These are phyloP conservation scores for Calycina marina DNA, from an alignment of 2,329 filamentous ascomycete genomes.

Conservation along the genomic window DNA sequence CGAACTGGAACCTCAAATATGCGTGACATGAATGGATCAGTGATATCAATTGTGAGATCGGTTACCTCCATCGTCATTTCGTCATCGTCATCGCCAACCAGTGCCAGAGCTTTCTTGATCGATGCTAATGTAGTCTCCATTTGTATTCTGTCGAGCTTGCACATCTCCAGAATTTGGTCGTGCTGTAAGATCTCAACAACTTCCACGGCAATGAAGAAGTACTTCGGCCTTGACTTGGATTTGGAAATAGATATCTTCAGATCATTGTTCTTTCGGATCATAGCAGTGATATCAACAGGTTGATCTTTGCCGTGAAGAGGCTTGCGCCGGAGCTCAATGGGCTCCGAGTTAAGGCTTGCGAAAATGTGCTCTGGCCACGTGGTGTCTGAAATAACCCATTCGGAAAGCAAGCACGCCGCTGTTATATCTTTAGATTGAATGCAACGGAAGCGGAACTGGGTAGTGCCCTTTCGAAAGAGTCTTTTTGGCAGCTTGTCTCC, in stretches of 20 bases:
- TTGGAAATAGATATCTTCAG: constrained; percentile 14
- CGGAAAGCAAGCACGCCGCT: constrained; percentile 23
- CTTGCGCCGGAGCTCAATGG: constrained; percentile 48
- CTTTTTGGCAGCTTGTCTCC: constrained; percentile 20
- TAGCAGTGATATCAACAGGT: constrained; percentile 56
- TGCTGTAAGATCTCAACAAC: constrained; percentile 41
- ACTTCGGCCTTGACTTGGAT: constrained; percentile 21
- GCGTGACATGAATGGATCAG: constrained; percentile 49
- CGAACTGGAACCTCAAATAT: constrained; percentile 62
- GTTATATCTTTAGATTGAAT: constrained; percentile 25
- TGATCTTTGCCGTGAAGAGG: constrained; percentile 61
- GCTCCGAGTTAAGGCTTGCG: constrained; percentile 48
- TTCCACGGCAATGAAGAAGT: constrained; percentile 55
- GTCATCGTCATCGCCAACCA: constrained; percentile 28
- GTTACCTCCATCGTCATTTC: constrained; percentile 45
- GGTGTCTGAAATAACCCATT: constrained; percentile 51
- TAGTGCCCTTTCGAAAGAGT: constrained; percentile 32
- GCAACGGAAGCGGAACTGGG: constrained; percentile 56
- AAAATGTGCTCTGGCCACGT: constrained; percentile 60
- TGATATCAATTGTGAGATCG: constrained; percentile 44
- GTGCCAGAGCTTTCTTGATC: constrained; percentile 37
- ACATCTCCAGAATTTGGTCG: constrained; percentile 27
- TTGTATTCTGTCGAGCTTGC: constrained; percentile 27
- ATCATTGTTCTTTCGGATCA: constrained; percentile 18
- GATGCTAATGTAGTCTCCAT: constrained; percentile 35